Conservation (phyloP, 257 asterid species). For the Nyctanthes arbortristis region DNA sequence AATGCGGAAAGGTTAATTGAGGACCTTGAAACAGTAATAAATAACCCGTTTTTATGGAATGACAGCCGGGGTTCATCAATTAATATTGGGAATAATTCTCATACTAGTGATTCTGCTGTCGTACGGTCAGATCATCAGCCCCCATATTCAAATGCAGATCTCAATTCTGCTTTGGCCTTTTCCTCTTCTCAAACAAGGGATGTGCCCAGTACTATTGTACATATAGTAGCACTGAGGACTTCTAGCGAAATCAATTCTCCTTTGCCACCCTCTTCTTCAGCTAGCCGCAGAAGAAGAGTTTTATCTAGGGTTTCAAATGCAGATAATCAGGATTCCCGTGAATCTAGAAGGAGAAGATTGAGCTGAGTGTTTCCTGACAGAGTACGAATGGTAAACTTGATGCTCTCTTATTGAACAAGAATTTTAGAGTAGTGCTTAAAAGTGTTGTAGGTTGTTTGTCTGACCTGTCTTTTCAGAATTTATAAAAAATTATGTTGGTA, state of each 20-base stretch:
- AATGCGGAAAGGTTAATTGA: conserved; percentile 73
- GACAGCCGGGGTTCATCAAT: conserved; percentile 31
- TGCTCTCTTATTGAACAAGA: neutral
- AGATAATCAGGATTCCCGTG: conserved; percentile 23
- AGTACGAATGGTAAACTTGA: neutral
- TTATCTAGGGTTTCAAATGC: conserved; percentile 26
- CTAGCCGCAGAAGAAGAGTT: conserved; percentile 32
- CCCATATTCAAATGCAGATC: conserved; percentile 32
- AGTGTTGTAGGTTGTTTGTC: neutral
- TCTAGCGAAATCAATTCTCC: conserved; percentile 27
- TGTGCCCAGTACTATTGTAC: conserved; percentile 33
- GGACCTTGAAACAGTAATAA: conserved; percentile 70
- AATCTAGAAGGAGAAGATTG: conserved; percentile 39
- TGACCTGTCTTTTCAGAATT: neutral
- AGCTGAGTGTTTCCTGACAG: too few relatives aligned
- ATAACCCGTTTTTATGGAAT: conserved; percentile 39
- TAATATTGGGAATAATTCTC: conserved; percentile 36
- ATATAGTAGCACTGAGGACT: conserved; percentile 19
- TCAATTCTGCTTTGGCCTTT: conserved; percentile 29
- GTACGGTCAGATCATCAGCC: conserved; percentile 37
- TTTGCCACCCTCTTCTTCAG: conserved; percentile 18
- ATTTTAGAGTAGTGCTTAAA: neutral
- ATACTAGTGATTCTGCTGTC: conserved; percentile 32
- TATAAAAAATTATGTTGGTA: neutral
- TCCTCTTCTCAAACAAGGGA: conserved; percentile 45